These are phyloP conservation scores for Apiotrichum domesticum DNA, from an alignment of 1,284 basidiomycete species.

Conservation along the genomic window DNA sequence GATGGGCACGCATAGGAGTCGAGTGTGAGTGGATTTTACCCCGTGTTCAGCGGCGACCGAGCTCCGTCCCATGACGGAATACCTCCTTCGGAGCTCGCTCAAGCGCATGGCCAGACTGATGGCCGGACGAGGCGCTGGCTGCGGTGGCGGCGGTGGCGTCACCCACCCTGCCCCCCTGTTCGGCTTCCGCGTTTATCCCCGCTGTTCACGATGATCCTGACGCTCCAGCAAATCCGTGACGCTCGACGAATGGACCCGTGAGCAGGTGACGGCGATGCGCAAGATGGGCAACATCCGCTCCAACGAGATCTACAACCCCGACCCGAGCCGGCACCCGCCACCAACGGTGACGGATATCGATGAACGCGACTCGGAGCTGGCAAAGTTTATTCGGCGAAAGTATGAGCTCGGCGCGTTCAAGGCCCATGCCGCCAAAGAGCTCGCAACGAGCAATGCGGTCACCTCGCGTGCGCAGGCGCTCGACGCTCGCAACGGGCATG, in stretches of 20 bases:
- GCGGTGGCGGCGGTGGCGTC: too few species aligned
- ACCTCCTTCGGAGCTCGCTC: too few species aligned
- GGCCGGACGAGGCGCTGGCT: too few species aligned
- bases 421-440: slow-evolving; percentile 13
- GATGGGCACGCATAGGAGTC: slow-evolving; percentile 44
- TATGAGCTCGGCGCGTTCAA: slow-evolving; percentile 44
- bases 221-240: slow-evolving; percentile 41
- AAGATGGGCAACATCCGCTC: slow-evolving; percentile 37
- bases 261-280: slow-evolving; percentile 38
- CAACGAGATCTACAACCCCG: slow-evolving; percentile 43
- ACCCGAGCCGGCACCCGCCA: slow-evolving; percentile 37
- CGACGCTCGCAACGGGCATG: slow-evolving; percentile 2
- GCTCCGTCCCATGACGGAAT: too few species aligned
- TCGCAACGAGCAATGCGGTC: slow-evolving; percentile 6
- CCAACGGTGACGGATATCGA: slow-evolving; percentile 31
- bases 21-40: slow-evolving; percentile 32
- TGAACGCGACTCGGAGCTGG: slow-evolving; percentile 44
- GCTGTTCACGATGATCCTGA: background rate
- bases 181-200: background rate
- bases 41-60: background rate
- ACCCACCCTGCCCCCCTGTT: too few species aligned
- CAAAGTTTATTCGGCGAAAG: slow-evolving; percentile 43
- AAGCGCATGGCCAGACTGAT: too few species aligned
- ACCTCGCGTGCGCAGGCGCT: slow-evolving; percentile 12
- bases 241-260: slow-evolving; percentile 45